These are phyloP conservation scores for Dendrocalamus latiflorus DNA, from an alignment of 202 grass and related monocot genomes.

Conservation along the genomic window DNA sequence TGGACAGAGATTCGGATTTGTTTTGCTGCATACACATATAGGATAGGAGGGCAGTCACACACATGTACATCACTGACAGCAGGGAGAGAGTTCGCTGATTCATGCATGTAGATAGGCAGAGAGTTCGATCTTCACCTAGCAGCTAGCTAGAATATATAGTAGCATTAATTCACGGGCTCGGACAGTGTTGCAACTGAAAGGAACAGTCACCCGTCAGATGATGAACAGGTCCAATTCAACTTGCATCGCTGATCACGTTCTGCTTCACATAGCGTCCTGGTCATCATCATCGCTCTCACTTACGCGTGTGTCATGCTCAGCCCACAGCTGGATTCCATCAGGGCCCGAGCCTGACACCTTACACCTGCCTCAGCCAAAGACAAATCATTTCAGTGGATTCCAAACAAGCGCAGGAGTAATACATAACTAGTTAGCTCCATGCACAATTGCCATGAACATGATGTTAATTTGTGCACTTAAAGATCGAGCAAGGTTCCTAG, in stretches of 20 bases:
- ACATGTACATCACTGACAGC: too few species aligned
- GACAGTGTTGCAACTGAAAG: not conserved
- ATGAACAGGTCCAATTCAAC: not conserved
- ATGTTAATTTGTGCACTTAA: not conserved
- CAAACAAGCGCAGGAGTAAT: not conserved
- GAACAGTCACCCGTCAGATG: not conserved
- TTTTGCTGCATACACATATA: too few species aligned
- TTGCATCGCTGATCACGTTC: not conserved
- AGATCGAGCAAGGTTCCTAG: not conserved
- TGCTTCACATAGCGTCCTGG: not conserved
- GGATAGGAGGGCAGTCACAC: too few species aligned
- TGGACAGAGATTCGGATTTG: too few species aligned
- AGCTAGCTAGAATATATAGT: too few species aligned
- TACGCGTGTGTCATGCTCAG: not conserved
- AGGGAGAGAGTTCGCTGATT: too few species aligned
- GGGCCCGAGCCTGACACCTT: conserved; percentile 7
- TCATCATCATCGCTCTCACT: not conserved
- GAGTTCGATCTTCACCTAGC: too few species aligned
- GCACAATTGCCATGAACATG: not conserved
- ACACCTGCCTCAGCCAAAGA: conserved; percentile 8
- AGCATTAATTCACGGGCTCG: not conserved
- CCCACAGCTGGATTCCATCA: not conserved
- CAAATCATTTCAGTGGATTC: not conserved
- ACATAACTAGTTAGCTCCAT: not conserved
- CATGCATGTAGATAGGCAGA: too few species aligned